Evolutionary conservation across 2,329 filamentous ascomycete genomes (phyloP).

Genomic region (Scedosporium minutisporum): DNA sequence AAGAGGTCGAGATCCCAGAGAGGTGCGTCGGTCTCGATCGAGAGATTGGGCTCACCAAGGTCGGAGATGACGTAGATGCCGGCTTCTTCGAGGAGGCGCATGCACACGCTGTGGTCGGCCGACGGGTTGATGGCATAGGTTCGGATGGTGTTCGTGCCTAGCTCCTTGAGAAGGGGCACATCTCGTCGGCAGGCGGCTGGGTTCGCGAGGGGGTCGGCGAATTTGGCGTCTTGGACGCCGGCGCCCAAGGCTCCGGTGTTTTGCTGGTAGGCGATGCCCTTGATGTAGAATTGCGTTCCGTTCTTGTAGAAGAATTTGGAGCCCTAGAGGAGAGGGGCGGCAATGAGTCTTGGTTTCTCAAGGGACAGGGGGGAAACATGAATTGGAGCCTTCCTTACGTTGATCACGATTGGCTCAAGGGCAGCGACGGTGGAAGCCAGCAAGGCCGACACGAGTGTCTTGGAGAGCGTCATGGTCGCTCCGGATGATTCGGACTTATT

Average conservation of each 20-base stretch:
- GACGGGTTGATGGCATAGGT: constrained; percentile 86
- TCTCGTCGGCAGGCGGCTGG: constrained; percentile 67
- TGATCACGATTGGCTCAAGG: constrained; percentile 55
- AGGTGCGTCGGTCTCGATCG: constrained; percentile 76
- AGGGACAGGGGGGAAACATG: not conserved
- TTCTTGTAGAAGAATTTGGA: constrained; percentile 86
- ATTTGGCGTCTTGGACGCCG: constrained; percentile 39
- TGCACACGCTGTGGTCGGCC: constrained; percentile 70
- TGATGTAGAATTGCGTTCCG: constrained; percentile 63
- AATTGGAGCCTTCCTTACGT: constrained; percentile 36
- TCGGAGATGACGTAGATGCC: constrained; percentile 96
- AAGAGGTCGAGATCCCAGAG: constrained; percentile 72
- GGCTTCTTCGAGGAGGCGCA: constrained; percentile 69
- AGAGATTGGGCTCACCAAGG: constrained; percentile 68
- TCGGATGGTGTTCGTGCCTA: constrained; percentile 87
- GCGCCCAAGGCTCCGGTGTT: constrained; percentile 51
- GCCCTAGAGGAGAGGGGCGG: constrained; percentile 36
- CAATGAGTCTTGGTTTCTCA: not conserved
- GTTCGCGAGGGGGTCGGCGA: constrained; percentile 77
- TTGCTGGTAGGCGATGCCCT: constrained; percentile 92
- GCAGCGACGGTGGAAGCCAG: constrained; percentile 31
- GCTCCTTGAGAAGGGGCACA: constrained; percentile 66
- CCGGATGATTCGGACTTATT: constrained; percentile 2
- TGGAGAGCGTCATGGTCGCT: constrained; percentile 23
- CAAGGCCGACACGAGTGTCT: constrained; percentile 26